phyloP scores from a whole-genome alignment of 192 early-diverging fungal species.

The Endogone sp. region DNA sequence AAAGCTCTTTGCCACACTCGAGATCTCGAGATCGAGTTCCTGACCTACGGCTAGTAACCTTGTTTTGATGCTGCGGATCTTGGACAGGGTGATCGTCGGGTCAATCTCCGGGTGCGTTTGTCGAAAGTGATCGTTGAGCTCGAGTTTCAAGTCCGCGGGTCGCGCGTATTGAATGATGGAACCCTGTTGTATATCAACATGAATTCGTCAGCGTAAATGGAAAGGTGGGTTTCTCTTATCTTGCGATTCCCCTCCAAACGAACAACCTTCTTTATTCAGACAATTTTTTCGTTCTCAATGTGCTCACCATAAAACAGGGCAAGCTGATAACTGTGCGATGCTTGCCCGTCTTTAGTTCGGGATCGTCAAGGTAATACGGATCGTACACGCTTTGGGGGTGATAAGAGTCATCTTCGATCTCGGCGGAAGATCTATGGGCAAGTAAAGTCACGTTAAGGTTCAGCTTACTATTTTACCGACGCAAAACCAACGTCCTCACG shows the following conservation, averaged over 20 bases:
- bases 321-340: constrained; percentile 76
- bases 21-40: constrained; percentile 79
- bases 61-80: constrained; percentile 81
- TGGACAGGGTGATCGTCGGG: constrained; percentile 75
- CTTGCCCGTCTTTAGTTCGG: constrained; percentile 75
- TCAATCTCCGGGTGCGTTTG: constrained; percentile 79
- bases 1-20: constrained; percentile 83
- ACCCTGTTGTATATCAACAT: constrained; percentile 38
- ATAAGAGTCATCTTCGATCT: neutral
- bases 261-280: no score
- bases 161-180: constrained; percentile 81
- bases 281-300: constrained; percentile 1
- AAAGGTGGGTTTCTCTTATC: no score
- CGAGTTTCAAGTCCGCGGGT: constrained; percentile 79
- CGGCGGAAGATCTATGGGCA: constrained; percentile 25
- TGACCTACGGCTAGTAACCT: constrained; percentile 66
- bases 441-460: no score
- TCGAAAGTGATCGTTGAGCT: constrained; percentile 84
- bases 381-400: constrained; percentile 48
- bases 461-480: no score
- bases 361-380: constrained; percentile 85
- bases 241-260: no score
- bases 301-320: constrained; percentile 70
- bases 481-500: no score
- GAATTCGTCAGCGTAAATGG: neutral